Evolutionary conservation across 176 grass and related monocot genomes (phyloP).

Genomic region (Oryza nivara): DNA sequence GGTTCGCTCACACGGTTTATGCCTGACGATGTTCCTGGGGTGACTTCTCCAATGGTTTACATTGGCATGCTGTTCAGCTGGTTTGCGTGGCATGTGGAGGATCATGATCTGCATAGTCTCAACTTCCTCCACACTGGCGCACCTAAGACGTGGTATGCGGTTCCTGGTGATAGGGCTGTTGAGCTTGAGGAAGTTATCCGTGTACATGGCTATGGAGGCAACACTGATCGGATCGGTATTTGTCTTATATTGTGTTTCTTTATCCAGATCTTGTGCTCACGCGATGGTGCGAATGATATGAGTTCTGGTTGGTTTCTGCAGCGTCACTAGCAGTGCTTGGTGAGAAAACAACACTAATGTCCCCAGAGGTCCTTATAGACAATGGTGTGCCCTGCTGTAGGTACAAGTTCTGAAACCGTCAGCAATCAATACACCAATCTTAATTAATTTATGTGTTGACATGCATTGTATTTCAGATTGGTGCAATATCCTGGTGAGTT

Average conservation of each 20-base stretch:
- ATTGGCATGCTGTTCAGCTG: conserved; percentile 97
- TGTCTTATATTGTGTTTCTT: not conserved
- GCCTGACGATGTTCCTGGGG: conserved; percentile 89
- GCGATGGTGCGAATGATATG: not conserved
- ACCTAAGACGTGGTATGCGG: conserved; percentile 89
- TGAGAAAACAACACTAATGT: conserved; percentile 93
- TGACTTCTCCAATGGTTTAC: conserved; percentile 97
- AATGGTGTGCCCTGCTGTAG: conserved; percentile 87
- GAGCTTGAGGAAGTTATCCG: conserved; percentile 83
- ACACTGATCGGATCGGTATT: conserved; percentile 73
- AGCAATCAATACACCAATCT: not conserved
- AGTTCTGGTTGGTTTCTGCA: conserved; percentile 46
- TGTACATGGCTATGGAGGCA: conserved; percentile 82
- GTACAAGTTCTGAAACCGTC: conserved; percentile 49
- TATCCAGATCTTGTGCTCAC: not conserved
- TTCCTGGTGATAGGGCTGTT: conserved; percentile 62
- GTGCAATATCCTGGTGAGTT: conserved; percentile 98
- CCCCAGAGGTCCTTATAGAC: conserved; percentile 76
- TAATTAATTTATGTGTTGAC: conserved; percentile 20
- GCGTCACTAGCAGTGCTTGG: conserved; percentile 81
- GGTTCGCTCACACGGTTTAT: conserved; percentile 93
- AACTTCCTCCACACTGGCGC: conserved; percentile 85
- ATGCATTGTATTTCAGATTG: conserved; percentile 60
- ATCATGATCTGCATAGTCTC: conserved; percentile 96
- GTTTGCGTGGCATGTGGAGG: conserved; percentile 98